Conservation (phyloP, 768 basidiomycete species). For the Coprinopsis sp. region DNA sequence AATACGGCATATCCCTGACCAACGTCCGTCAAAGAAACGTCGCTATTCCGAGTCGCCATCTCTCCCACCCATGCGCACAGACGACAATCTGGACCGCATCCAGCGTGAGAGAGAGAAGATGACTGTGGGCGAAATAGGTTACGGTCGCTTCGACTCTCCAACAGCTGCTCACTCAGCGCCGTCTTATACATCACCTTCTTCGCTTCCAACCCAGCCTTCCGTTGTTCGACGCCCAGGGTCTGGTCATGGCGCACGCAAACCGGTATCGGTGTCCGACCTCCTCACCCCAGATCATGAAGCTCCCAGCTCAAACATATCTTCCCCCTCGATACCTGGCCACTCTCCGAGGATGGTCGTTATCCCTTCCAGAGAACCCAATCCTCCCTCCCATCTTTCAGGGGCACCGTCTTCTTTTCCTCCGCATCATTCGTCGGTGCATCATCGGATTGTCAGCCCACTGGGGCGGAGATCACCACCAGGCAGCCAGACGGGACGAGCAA, state of each 20-base stretch:
- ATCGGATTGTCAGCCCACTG: conserved; percentile 26
- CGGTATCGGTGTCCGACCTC: conserved; percentile 25
- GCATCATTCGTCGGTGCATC: conserved; percentile 15
- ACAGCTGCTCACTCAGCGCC: conserved; percentile 13
- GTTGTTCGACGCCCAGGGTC: conserved; percentile 22
- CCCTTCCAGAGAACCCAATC: background rate
- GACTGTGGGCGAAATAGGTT: conserved; percentile 28
- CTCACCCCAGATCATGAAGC: conserved; percentile 16
- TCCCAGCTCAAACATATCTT: background rate
- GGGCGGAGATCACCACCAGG: conserved; percentile 46
- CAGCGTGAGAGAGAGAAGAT: conserved; percentile 28
- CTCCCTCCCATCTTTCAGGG: background rate
- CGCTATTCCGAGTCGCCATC: conserved; percentile 39
- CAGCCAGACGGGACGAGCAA: conserved; percentile 42
- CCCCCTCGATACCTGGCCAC: background rate
- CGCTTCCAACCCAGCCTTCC: conserved; percentile 14
- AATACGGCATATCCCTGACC: conserved; percentile 14
- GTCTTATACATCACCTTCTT: conserved; percentile 6
- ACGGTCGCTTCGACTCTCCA: conserved; percentile 25
- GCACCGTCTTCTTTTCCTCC: conserved; percentile 5
- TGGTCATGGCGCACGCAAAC: conserved; percentile 20
- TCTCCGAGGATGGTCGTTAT: conserved; percentile 4
- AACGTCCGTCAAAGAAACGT: conserved; percentile 36
- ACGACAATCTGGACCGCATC: conserved; percentile 24
- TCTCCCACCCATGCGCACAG: conserved; percentile 16